Evolutionary conservation across 2,329 filamentous ascomycete species (phyloP), one percentile per base, ranked within the genome.

Genomic region (Talaromyces sp.): DNA sequence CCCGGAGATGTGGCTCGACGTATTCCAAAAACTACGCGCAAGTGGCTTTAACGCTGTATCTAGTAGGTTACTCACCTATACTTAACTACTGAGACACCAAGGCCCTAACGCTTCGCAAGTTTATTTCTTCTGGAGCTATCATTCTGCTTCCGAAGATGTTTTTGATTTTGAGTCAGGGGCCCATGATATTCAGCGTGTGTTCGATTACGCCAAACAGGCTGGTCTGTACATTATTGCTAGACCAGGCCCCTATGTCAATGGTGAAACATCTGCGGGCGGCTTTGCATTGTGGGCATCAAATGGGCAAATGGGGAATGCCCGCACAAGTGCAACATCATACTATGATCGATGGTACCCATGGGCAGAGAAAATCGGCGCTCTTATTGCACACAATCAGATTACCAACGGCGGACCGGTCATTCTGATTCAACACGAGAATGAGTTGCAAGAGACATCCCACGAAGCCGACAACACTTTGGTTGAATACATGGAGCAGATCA

Each of bases 1-100:
- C 0, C 80, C 80, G 0, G 80, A 82, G 47, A 58, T 83, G 22
- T 83, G 81, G 78, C 60, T 79, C 33, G 80, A 82, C 56, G 76
- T 83, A 30, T 80, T 83, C 51, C 79, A 83, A 47, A 82, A 82
- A 53, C 73, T 82, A 54, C 75, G 76, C 55, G 77, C 80, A 8
- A 79, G 77, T 58, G 80, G 80, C 0, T 80, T 81, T 64, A 82
- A 82, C 64, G 70, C 80, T 14, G 70, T 82, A 20, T 68, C 67
- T 70, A 69, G 73, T 75, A 65, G 48, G 58, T 57, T 1, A 13
- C 53, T 7, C 36, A n/a, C n/a, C 54, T 17, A 5, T 43, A 32
- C 13, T 44, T n/a, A n/a, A n/a, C 10, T 9, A 43, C 11, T 32
- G 4, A 11, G 16, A 4, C 16, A n/a, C 10, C 27, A 1, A 4